Base-by-base conservation (phyloP, 2,329 filamentous ascomycete genomes). In the Fusarium sp. region DNA sequence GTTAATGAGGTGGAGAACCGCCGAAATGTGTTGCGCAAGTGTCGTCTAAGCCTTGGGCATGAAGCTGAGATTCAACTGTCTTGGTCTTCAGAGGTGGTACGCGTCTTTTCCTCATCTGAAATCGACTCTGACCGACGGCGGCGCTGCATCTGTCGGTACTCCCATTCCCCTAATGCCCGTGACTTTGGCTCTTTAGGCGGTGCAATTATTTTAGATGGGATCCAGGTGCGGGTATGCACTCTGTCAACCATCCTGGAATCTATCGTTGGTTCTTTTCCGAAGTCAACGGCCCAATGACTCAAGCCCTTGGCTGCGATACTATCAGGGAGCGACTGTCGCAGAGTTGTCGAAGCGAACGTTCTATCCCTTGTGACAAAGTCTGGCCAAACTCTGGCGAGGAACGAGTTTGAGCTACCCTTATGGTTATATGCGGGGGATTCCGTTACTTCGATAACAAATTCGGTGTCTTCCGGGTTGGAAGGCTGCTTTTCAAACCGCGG, bases 371-470 rank as follows among this genome's bases (percentile, higher is more conserved):
- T 68, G 70, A 76, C 77, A 17, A 75, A 71, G 3, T 73, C 60
- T 3, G 84, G 83, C 85, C 85, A 87, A 6, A 80, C 73, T 10
- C 81, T 80, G 64, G 83, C 77, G 13, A 85, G 76, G 4, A 80
- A 79, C 6, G 80, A 81, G 30, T 73, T 70, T 33, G 75, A 67
- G 75, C 84, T 81, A 60, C 76, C 73, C 6, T 76, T 74, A 77
- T 87, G 85, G 46, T 77, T 70, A 73, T 85, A 85, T 18, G 78
- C 72, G 20, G 78, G 76, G 33, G 77, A 77, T 5, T 80, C 79
- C 55, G 80, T 82, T 45, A 86, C 81, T 54, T 82, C 78, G 20
- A 87, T 73, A 15, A 75, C 78, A 68, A 87, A 87, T 23, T 82
- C 78, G 52, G 77, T 80, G 40, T 78, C 72, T 7, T 42, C 17